Conservation (phyloP, 163 green algal species). For the Scenedesmus sp. region DNA sequence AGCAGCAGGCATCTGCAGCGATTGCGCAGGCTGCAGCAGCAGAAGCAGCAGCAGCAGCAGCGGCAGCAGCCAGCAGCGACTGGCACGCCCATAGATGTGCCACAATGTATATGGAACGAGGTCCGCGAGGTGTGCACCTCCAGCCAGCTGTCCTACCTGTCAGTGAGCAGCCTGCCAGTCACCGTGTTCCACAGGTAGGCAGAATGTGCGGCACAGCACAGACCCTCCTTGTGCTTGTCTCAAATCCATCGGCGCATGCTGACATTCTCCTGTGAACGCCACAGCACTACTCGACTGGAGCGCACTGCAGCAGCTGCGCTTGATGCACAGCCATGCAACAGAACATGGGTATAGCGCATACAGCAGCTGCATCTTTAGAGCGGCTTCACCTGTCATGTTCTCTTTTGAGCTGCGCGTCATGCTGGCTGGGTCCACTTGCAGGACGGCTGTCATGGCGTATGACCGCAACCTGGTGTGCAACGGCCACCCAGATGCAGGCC, state of each 20-base stretch:
- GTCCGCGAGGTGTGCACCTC: constrained; percentile 9
- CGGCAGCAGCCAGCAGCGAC: background rate
- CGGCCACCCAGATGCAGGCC: background rate
- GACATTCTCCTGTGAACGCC: too few species aligned
- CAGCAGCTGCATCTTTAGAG: too few species aligned
- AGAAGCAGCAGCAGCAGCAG: background rate
- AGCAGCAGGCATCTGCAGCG: background rate
- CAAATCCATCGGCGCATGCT: too few species aligned
- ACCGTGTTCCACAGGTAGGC: constrained; percentile 32
- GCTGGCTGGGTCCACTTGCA: background rate
- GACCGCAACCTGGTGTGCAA: constrained; percentile 47
- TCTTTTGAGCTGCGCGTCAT: too few species aligned
- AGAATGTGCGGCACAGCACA: background rate
- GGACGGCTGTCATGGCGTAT: constrained; percentile 16
- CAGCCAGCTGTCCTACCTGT: constrained; percentile 38
- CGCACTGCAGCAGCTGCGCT: too few species aligned
- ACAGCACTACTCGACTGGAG: too few species aligned
- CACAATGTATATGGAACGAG: constrained; percentile 42
- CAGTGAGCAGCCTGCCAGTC: background rate
- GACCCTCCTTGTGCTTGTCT: background rate
- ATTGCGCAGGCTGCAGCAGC: background rate
- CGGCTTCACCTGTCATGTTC: too few species aligned
- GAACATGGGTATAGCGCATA: too few species aligned
- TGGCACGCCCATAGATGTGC: background rate
- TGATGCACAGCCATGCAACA: background rate